These are phyloP conservation scores for Ogataea nonfermentans DNA, from an alignment of 805 yeast species.

Conservation along the genomic window DNA sequence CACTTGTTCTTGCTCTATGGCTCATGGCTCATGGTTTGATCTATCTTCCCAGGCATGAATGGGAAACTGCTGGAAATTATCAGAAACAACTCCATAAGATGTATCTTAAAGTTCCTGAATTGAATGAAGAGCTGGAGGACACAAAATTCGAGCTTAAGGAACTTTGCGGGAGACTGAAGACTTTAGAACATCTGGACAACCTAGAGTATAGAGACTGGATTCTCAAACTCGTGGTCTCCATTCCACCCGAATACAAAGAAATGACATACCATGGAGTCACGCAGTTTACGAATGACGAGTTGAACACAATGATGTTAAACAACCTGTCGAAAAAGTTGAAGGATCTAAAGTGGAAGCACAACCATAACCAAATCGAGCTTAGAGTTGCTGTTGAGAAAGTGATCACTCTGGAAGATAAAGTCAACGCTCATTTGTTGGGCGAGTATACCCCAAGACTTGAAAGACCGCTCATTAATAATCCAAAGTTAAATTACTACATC, in stretches of 20 bases:
- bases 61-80: conserved; percentile 25
- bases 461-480: conserved; percentile 31
- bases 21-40: conserved; percentile 81
- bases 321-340: conserved; percentile 52
- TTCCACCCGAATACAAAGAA: conserved; percentile 38
- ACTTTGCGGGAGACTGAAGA: conserved; percentile 54
- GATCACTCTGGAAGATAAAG: conserved; percentile 54
- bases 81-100: conserved; percentile 29
- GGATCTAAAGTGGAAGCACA: conserved; percentile 47
- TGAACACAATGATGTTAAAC: conserved; percentile 45
- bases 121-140: conserved; percentile 63
- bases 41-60: conserved; percentile 52
- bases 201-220: conserved; percentile 63
- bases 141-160: conserved; percentile 61
- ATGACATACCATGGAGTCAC: conserved; percentile 27
- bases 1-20: conserved; percentile 75
- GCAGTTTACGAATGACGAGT: conserved; percentile 28
- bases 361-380: conserved; percentile 59
- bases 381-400: conserved; percentile 47
- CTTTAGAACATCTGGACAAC: conserved; percentile 47
- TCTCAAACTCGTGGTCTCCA: conserved; percentile 46
- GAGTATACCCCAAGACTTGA: conserved; percentile 32
- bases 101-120: conserved; percentile 55
- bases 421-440: conserved; percentile 40
- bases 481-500: conserved; percentile 41